Conservation (phyloP, 306 rosid genomes). For the Lathyrus oleraceus region DNA sequence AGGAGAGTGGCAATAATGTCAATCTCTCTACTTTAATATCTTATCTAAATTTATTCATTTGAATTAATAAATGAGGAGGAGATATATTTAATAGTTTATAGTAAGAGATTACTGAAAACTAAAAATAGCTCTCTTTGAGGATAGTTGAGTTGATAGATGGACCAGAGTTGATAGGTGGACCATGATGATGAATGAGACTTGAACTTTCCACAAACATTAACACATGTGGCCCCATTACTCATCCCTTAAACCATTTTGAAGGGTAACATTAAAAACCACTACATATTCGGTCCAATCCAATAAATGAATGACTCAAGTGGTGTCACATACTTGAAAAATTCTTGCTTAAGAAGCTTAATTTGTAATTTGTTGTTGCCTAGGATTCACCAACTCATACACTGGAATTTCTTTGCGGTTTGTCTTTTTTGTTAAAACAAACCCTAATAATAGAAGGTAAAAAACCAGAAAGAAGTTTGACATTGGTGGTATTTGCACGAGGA, state of each 20-base stretch:
- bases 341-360: background rate
- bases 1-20: too few relatives aligned
- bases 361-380: background rate
- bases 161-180: background rate
- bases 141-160: background rate
- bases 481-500: constrained; percentile 10
- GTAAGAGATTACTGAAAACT: too few relatives aligned
- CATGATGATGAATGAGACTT: background rate
- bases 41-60: too few relatives aligned
- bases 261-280: background rate
- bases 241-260: background rate
- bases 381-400: background rate
- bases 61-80: too few relatives aligned
- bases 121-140: too few relatives aligned
- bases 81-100: too few relatives aligned
- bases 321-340: background rate
- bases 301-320: background rate
- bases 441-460: constrained; percentile 6
- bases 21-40: too few relatives aligned
- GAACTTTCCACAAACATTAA: background rate
- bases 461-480: constrained; percentile 1
- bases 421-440: constrained; percentile 8
- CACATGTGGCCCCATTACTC: background rate
- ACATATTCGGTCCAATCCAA: constrained; percentile 13
- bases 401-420: constrained; percentile 29